Evolutionary conservation across 345 rosid species (phyloP), one percentile per base, ranked within the genome.

Genomic region (Camelina hispida): DNA sequence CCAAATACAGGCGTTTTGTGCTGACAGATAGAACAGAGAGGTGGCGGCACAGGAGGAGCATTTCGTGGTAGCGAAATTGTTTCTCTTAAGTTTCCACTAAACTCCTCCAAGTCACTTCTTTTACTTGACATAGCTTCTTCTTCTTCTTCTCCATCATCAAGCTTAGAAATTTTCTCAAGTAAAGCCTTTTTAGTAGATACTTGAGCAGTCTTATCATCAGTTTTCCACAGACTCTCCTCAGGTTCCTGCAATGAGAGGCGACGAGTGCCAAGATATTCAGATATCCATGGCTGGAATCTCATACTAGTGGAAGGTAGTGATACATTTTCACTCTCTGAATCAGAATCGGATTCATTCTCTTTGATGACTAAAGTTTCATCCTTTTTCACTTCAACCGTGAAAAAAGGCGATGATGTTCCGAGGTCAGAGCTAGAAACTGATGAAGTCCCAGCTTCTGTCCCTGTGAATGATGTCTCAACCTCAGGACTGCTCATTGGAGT

Each of bases 401-500:
- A 85, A 77, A 78, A 83, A 3, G 99, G 98, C 9, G 78, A 74
- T 38, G 98, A 93, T 55, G 97, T 84, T 69, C 98, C 97, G 0
- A 84, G 88, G 69, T 93, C 99, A 61, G 92, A 89, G 81, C 98
- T 96, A 7, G 98, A 86, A 25, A 93, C 90, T n/a, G 99, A 96
- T 43, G 99, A 96, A 35, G 97, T 89, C 52, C 89, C 91, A 34
- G 86, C 94, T 84, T 95, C 99, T 44, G 99, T 96, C 12, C 87
- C 78, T 64, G 98, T 93, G 75, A 96, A 93, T 56, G 98, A 87
- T 40, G 99, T 88, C 75, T 91, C 93, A 5, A 85, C 79, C 87
- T 96, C 99, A 25, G 99, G 99, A 84, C 99, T 96, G 57, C 96
- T 91, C n/a, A 82, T 78, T 68, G 97, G 89, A 75, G 97, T 89